Base-by-base conservation (phyloP, 805 yeast species). In the Jamesozyma lodderae region DNA sequence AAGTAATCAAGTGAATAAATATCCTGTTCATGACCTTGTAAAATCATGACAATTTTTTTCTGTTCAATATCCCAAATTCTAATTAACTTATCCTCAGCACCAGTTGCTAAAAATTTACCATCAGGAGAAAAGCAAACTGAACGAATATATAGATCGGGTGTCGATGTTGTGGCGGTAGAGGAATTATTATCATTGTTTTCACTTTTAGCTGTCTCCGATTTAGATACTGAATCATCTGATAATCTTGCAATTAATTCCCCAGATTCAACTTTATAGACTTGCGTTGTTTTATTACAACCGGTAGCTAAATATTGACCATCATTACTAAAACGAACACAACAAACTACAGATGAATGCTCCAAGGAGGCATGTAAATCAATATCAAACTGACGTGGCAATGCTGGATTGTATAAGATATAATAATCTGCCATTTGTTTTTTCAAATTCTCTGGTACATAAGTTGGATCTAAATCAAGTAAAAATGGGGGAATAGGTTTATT, bases 71-170 rank as follows among this genome's bases (percentile, higher is more conserved):
- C 96, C 98, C 98, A 90, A 53, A 90, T 88, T 61, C 97, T 77
- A 52, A 92, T 92, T 47, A 82, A 73, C 60, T 81, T 81, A 61
- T 82, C 94, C 63, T 82, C 94, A 29, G 92, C 90, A 57, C 94
- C 98, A 9, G 96, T 87, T 23, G 96, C 97, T 53, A 90, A 70
- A 55, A 75, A 83, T 65, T 85, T 84, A 37, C 88, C 88, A 64
- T 90, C 96, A 35, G 98, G 96, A 3, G 95, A 82, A 68, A 90
- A 90, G 60, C 96, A 88, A 38, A 92, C 96, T 2, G 95, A 83
- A 54, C 98, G 76, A 49, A 90, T 88, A 66, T 90, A 90, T 55
- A 90, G 70, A 62, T 90, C 97, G 75, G 35, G 72, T 74, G 31
- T 67, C 57, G 15, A 52, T 49, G 8, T 11, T 11, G 24, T 22